Percentiles rank a stretch among this genome's conserved stretches.
phyloP scores from a whole-genome alignment of 2,329 filamentous ascomycete genomes.

The Nannizziopsis barbatae region DNA sequence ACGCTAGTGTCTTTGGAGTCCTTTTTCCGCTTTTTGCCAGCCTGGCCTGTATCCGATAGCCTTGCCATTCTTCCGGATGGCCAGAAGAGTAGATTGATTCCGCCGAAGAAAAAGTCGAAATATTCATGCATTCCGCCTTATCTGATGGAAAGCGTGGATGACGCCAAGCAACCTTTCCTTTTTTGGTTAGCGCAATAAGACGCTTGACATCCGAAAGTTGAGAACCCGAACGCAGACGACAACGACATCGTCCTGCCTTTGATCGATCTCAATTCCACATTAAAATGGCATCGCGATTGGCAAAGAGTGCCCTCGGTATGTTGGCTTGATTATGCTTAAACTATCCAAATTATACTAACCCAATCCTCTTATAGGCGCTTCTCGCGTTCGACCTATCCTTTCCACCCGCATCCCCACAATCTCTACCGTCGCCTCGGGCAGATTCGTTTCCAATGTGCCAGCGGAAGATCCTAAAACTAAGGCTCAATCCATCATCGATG shows the following conservation, averaged over 20 bases:
- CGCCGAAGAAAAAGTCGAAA: no score
- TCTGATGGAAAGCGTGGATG: no score
- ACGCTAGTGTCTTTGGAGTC: slow-evolving; percentile 23
- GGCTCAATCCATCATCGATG: slow-evolving; percentile 88
- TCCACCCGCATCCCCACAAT: slow-evolving; percentile 64
- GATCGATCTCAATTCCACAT: slow-evolving; percentile 30
- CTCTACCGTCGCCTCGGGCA: slow-evolving; percentile 55
- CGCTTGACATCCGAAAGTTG: slow-evolving; percentile 5
- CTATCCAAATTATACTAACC: not conserved
- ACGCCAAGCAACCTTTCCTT: not conserved
- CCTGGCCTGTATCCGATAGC: slow-evolving; percentile 16
- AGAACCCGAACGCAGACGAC: slow-evolving; percentile 3
- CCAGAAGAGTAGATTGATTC: no score
- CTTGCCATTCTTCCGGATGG: slow-evolving; percentile 22
- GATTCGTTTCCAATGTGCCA: slow-evolving; percentile 66
- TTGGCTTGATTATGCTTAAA: slow-evolving; percentile 21
- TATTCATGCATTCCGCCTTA: no score
- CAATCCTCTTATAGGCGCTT: slow-evolving; percentile 55
- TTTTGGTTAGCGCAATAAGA: slow-evolving; percentile 6
- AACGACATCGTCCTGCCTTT: no score
- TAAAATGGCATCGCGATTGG: slow-evolving; percentile 96
- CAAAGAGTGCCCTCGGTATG: slow-evolving; percentile 89
- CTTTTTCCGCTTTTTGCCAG: slow-evolving; percentile 34
- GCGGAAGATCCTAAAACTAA: slow-evolving; percentile 88
- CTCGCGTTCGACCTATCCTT: slow-evolving; percentile 75